These are phyloP conservation scores for Paspalum vaginatum DNA, from an alignment of 176 grass and related monocot species.

Conservation along the genomic window DNA sequence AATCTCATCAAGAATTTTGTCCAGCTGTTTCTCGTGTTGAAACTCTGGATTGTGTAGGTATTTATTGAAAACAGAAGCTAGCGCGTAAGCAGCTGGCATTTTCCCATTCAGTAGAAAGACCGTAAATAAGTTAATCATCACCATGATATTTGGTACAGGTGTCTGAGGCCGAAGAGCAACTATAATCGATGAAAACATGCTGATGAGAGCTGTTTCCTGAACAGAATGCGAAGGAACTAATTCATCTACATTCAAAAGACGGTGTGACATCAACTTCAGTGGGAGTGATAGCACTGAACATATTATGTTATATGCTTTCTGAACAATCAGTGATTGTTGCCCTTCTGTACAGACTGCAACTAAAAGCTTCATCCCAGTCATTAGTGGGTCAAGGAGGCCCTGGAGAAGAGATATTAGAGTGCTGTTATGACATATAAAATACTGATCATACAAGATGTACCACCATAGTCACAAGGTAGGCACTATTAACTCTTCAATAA, in stretches of 20 bases:
- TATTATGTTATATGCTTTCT: constrained; percentile 70
- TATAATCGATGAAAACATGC: constrained; percentile 79
- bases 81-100: constrained; percentile 74
- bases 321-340: constrained; percentile 74
- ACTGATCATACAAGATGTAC: constrained; percentile 23
- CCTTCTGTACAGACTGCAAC: constrained; percentile 67
- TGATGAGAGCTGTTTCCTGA: constrained; percentile 59
- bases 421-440: constrained; percentile 22
- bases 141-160: constrained; percentile 60
- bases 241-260: constrained; percentile 45
- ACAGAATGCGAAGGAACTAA: constrained; percentile 48
- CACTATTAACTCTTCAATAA: constrained; percentile 1
- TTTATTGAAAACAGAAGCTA: constrained; percentile 93
- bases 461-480: background rate
- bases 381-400: constrained; percentile 70
- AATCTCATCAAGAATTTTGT: constrained; percentile 70
- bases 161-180: constrained; percentile 75
- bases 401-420: constrained; percentile 44
- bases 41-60: constrained; percentile 50
- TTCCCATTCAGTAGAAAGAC: constrained; percentile 71
- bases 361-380: constrained; percentile 84
- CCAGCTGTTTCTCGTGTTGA: constrained; percentile 47
- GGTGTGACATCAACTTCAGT: constrained; percentile 41
- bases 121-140: constrained; percentile 61
- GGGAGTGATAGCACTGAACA: constrained; percentile 47